Base-by-base conservation (phyloP, 192 early-diverging fungal species). In the Entomortierella beljakovae region DNA sequence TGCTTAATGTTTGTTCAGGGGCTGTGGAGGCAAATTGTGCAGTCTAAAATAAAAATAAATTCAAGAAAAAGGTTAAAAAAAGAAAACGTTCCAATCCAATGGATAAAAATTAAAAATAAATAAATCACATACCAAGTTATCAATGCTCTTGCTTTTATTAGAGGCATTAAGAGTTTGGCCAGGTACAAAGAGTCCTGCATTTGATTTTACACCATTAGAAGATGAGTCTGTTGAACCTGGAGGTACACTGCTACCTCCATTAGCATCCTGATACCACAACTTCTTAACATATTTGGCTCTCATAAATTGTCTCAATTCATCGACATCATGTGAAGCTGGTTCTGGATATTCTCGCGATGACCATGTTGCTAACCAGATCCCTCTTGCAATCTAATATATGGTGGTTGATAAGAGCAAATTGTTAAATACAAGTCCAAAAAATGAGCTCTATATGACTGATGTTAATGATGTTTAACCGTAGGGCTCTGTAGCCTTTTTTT, bases 251-350 rank as follows among this genome's bases (percentile, higher is more conserved):
- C 48, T 31, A 35, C 49, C 57, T 3, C 37, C 66, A 40, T 31
- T 77, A 1, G 74, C 60, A 34, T 77, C 74, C 29, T 46, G 66
- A 59, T 69, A 80, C 70, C 75, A 83, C 34, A 43, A 50, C 54
- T 73, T 83, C 49, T 83, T 70, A 46, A 73, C 74, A 37, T 83
- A 83, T 69, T 83, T 83, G 31, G 74, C 68, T 64, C 75, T 59
- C 76, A 83, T 83, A 34, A 83, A 83, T 23, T 70, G 62, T 22
- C 69, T 54, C 32, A 83, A 35, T 13, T 69, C 55, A 29, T 80
- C 75, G 0, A 80, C 61, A 23, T 83, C 81, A 35, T 80, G 66
- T 6, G 75, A 61, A 23, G 71, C 75, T 20, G 81, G 81, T 37
- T 83, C 75, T 53, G 81, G 81, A 50, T 76, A 83, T 25, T 79